Evolutionary conservation across 2,329 filamentous ascomycete genomes (phyloP).

Genomic region (Trichoderma sp.): DNA sequence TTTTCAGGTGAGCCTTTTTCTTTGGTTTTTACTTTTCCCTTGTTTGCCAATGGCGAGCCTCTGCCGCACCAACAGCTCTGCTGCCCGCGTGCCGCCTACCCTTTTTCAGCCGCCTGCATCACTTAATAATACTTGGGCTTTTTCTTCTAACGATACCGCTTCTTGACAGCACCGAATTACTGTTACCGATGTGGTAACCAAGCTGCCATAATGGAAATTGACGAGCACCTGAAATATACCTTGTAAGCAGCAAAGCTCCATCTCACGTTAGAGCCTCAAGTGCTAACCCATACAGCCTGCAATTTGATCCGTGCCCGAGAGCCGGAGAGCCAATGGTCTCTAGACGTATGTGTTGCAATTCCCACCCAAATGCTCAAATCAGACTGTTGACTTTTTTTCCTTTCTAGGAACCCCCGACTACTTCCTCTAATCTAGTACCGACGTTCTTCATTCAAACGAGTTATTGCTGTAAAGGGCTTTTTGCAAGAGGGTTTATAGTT

Average conservation of each 20-base stretch:
- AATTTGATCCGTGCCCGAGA: constrained; percentile 97
- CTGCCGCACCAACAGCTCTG: not conserved
- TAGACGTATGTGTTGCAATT: constrained; percentile 58
- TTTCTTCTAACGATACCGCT: constrained; percentile 17
- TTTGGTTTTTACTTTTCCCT: not conserved
- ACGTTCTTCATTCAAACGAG: constrained; percentile 23
- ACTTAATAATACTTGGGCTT: constrained; percentile 12
- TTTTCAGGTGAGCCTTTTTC: constrained; percentile 71
- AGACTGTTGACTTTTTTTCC: constrained; percentile 25
- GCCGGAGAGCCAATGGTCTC: constrained; percentile 99
- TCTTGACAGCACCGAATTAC: constrained; percentile 72
- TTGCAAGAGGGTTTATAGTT: constrained; percentile 24
- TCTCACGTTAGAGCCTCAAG: not conserved
- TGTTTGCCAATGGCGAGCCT: not conserved
- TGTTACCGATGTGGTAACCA: constrained; percentile 99
- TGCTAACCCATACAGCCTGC: constrained; percentile 64
- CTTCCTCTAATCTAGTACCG: constrained; percentile 71
- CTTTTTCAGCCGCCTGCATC: not conserved
- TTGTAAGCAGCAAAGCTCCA: constrained; percentile 59
- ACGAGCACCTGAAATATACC: constrained; percentile 98
- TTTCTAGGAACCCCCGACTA: constrained; percentile 81
- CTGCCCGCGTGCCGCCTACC: not conserved
- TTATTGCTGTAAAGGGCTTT: constrained; percentile 25
- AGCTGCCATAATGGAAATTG: constrained; percentile 99
- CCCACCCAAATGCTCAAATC: not conserved